Evolutionary conservation across 177 flowering plant genomes (phyloP).

Genomic region (Vitis hybrid): DNA sequence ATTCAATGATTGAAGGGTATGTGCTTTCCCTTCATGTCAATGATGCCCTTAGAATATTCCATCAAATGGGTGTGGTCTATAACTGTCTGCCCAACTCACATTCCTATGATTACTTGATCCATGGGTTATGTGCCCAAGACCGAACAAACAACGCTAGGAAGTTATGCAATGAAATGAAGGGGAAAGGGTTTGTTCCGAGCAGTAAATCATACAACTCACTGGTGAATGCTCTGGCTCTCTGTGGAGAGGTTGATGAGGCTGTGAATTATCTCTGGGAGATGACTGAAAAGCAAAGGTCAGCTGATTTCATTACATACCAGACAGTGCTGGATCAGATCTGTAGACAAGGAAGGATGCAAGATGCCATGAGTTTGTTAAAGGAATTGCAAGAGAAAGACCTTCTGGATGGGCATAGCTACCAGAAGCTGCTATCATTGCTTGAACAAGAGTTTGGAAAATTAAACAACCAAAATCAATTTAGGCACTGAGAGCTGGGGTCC

Average conservation of each 20-base stretch:
- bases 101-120: conserved; percentile 74
- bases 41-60: conserved; percentile 85
- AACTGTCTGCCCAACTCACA: conserved; percentile 59
- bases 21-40: conserved; percentile 78
- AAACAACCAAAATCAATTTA: conserved; percentile 9
- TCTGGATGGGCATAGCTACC: conserved; percentile 53
- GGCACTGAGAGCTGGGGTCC: conserved; percentile 5
- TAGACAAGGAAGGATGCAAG: conserved; percentile 42
- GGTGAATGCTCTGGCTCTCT: conserved; percentile 77
- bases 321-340: conserved; percentile 75
- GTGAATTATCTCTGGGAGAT: conserved; percentile 73
- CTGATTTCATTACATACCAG: conserved; percentile 69
- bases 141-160: conserved; percentile 76
- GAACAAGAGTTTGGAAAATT: conserved; percentile 45
- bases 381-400: conserved; percentile 58
- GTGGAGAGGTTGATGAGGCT: conserved; percentile 79
- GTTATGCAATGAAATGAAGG: conserved; percentile 66
- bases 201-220: conserved; percentile 78
- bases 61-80: conserved; percentile 81
- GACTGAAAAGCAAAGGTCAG: conserved; percentile 44
- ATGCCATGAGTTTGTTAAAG: conserved; percentile 59
- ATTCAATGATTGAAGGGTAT: conserved; percentile 88
- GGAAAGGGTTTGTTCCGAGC: conserved; percentile 65
- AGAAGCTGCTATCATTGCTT: conserved; percentile 52
- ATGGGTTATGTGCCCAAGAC: conserved; percentile 87